A percentile compares a stretch with the other conserved stretches of the same genome.
phyloP scores from a whole-genome alignment of 176 grass and related monocot genomes.

The Musa acuminata region DNA sequence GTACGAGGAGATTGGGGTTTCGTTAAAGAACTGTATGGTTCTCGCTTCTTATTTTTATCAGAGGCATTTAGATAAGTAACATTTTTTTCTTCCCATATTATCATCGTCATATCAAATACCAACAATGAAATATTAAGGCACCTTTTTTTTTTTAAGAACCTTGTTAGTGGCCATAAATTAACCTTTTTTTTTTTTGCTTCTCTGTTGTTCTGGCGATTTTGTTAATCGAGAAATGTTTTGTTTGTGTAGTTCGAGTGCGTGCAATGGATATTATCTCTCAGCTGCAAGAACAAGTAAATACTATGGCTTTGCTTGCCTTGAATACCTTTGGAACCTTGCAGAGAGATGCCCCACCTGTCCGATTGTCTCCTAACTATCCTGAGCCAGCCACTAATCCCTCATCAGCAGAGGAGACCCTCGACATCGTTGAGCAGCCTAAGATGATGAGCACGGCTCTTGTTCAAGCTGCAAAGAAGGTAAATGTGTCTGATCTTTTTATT shows the following conservation, averaged over 20 bases:
- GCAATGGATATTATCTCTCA: conserved; percentile 92
- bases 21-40: too few species aligned
- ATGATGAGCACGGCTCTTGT: conserved; percentile 73
- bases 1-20: too few species aligned
- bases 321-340: conserved; percentile 93
- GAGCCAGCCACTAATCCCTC: conserved; percentile 57
- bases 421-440: conserved; percentile 64
- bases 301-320: conserved; percentile 61
- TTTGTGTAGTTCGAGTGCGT: background rate
- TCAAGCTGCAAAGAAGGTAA: conserved; percentile 82
- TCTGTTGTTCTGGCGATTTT: background rate
- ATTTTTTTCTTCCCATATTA: too few species aligned
- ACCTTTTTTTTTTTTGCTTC: background rate
- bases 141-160: background rate
- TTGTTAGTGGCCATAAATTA: background rate
- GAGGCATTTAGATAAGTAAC: too few species aligned
- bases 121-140: too few species aligned
- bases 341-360: conserved; percentile 74
- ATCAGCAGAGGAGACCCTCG: conserved; percentile 25
- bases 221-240: background rate
- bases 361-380: conserved; percentile 73
- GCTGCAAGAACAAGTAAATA: conserved; percentile 86
- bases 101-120: too few species aligned
- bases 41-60: too few species aligned
- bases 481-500: background rate